Evolutionary conservation across 768 basidiomycete species (phyloP), one percentile per base, ranked within the genome.

Genomic region (Boletus rubropictus): DNA sequence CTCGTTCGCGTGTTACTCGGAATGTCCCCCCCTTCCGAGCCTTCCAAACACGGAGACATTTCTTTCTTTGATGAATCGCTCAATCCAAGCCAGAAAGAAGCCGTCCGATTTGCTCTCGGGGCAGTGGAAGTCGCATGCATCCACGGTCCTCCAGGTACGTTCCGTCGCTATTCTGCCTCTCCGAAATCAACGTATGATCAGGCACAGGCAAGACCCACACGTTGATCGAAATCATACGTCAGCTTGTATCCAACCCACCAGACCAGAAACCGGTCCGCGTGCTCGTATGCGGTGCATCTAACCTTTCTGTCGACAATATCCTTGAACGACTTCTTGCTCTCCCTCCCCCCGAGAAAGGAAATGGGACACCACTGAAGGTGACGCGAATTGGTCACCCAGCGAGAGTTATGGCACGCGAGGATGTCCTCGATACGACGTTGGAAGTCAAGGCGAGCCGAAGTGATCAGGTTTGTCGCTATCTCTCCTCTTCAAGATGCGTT

Each of bases 371-470:
- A 3, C 55, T 89, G 10, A 82, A 75, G 59, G 78, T 84, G 7
- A 92, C 93, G 0, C 78, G 96, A n/a, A 75, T 99, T 11, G 96
- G 96, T 0, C 96, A 99, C 65, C 96, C 96, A 0, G 95, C 96
- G 0, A 79, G 96, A 21, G 85, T 98, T 1, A 86, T 96, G 74
- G 72, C 82, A 0, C 74, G 81, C 20, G 77, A 82, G 55, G 74
- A 77, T 17, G 69, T 89, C 24, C 60, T 89, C 15, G 79, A 86
- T 15, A 72, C 79, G 1, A 92, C 84, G 5, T 66, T 84, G 31
- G 87, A 91, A 59, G 77, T 80, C 20, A 82, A 89, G 64, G 82
- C 88, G 0, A 73, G 77, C 20, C 70, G 80, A 34, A 84, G 83
- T 43, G 89, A 91, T 48, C 83, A 87, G 72, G 81, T 78, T 29